Percentiles rank a stretch among this genome's conserved stretches.
Conservation (phyloP, 1,284 basidiomycete species). For the Sanghuangporus sanghuang region DNA sequence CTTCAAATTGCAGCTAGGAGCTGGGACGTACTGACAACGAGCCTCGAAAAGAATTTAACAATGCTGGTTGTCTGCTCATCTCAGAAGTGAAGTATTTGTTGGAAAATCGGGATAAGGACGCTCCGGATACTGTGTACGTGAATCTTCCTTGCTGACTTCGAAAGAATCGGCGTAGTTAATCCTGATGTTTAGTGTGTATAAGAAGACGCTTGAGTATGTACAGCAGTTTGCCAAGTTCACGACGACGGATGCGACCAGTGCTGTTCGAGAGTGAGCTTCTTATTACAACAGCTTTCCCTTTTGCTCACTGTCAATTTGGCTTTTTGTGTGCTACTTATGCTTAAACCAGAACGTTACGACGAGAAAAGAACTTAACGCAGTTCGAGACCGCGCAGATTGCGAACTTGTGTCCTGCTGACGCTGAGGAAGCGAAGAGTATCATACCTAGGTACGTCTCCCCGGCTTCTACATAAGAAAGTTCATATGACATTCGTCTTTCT, state of each 20-base stretch:
- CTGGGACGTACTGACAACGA: not conserved
- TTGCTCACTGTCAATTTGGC: not conserved
- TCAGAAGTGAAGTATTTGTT: constrained; percentile 89
- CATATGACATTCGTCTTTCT: not conserved
- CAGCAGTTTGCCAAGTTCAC: constrained; percentile 88
- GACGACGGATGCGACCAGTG: constrained; percentile 79
- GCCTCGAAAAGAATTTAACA: constrained; percentile 70
- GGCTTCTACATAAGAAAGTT: not conserved
- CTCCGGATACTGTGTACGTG: constrained; percentile 76
- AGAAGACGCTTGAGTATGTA: constrained; percentile 90
- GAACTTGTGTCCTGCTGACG: constrained; percentile 81
- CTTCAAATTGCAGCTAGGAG: not conserved
- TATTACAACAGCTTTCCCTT: not conserved
- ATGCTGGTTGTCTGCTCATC: constrained; percentile 84
- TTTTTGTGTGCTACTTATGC: not conserved
- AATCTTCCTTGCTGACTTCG: not conserved
- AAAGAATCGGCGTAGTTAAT: no score
- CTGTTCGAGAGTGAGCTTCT: constrained; percentile 77
- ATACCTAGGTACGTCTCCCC: constrained; percentile 67
- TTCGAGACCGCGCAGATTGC: constrained; percentile 93
- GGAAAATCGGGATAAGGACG: constrained; percentile 80
- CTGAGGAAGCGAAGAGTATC: constrained; percentile 89
- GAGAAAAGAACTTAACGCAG: constrained; percentile 75
- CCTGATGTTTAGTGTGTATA: constrained; percentile 63
- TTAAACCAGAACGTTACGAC: constrained; percentile 56